Base-by-base conservation (phyloP, 768 basidiomycete species). In the Hortiboletus campestris region DNA sequence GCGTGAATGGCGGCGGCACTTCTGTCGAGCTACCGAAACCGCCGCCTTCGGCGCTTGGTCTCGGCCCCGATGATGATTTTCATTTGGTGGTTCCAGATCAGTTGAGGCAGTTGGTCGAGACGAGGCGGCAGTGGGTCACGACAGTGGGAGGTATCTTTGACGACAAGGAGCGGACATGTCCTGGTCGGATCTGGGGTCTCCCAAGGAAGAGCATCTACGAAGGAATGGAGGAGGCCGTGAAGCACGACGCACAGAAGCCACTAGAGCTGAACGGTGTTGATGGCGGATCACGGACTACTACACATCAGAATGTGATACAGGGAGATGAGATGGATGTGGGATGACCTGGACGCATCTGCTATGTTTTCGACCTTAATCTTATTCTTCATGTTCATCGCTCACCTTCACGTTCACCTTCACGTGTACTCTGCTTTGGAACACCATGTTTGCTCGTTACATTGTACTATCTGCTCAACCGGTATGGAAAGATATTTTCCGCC, bases 51-150 rank as follows among this genome's bases (percentile, higher is more conserved):
- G 86, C 88, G 4, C 73, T 87, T 12, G 89, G 88, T 3, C 74
- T 91, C 41, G 80, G 77, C 4, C 83, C 82, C 1, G 88, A 89
- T 66, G 86, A 87, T 28, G 84, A 86, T 48, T 80, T 84, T 63
- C 68, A 70, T 56, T 70, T 91, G 28, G 75, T 80, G 29, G 80
- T 93, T 25, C 80, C 83, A 32, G 85, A 91, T 25, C 82, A 85
- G 63, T 71, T 96, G 54, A 78, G 76, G 61, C 81, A 85, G 55
- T 78, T 94, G 29, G 84, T 98, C 16, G 82, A 83, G 61, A 89
- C 86, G 57, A 78, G 96, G 38, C 75, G 84, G 61, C 77, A 86
- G 61, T 94, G 93, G 86, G 87, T 93, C 20, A 82, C 89, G 47
- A 77, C 72, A 36, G 83, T 98, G 6, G 92, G 91, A 10, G 73